A percentile compares a stretch with the other conserved stretches of the same genome.
Evolutionary conservation across 2,329 filamentous ascomycete species (phyloP).

Genomic region (Arthrobotrys pseudoclavata): DNA sequence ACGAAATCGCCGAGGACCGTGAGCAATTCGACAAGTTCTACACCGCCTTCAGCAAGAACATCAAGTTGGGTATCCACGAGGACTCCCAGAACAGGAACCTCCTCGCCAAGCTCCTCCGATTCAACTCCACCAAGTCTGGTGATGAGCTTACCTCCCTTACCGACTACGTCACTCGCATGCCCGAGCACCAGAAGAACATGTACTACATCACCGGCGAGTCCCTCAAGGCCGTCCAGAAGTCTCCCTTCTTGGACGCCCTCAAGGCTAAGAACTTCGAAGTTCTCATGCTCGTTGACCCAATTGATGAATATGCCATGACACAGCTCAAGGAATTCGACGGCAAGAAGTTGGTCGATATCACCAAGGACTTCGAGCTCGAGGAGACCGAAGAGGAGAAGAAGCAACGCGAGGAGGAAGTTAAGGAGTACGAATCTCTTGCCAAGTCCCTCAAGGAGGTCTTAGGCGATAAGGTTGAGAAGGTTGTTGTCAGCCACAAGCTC

Average conservation of each 20-base stretch:
- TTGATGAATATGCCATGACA: conserved; percentile 99
- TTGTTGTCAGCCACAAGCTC: conserved; percentile 98
- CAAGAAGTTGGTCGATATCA: conserved; percentile 99
- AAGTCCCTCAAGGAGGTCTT: conserved; percentile 99
- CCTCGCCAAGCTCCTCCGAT: conserved; percentile 98
- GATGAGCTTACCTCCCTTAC: conserved; percentile 93
- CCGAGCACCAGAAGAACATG: conserved; percentile 99
- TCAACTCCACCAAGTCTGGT: conserved; percentile 98
- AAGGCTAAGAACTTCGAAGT: conserved; percentile 99
- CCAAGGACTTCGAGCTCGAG: conserved; percentile 99
- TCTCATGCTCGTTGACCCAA: conserved; percentile 98
- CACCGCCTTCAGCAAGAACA: conserved; percentile 99
- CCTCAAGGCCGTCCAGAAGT: conserved; percentile 97
- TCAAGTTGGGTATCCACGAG: conserved; percentile 99
- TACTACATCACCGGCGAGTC: conserved; percentile 99
- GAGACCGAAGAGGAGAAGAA: conserved; percentile 99
- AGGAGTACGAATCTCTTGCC: conserved; percentile 93
- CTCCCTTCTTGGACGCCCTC: conserved; percentile 97
- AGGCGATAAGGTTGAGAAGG: conserved; percentile 99
- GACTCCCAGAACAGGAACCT: conserved; percentile 94
- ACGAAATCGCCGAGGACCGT: conserved; percentile 98
- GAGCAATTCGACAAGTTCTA: conserved; percentile 99
- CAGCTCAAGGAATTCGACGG: conserved; percentile 99
- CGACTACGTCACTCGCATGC: conserved; percentile 99
- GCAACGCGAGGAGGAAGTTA: conserved; percentile 93